Evolutionary conservation across 345 rosid genomes (phyloP), one percentile per base, ranked within the genome.

Genomic region (Draba incana): DNA sequence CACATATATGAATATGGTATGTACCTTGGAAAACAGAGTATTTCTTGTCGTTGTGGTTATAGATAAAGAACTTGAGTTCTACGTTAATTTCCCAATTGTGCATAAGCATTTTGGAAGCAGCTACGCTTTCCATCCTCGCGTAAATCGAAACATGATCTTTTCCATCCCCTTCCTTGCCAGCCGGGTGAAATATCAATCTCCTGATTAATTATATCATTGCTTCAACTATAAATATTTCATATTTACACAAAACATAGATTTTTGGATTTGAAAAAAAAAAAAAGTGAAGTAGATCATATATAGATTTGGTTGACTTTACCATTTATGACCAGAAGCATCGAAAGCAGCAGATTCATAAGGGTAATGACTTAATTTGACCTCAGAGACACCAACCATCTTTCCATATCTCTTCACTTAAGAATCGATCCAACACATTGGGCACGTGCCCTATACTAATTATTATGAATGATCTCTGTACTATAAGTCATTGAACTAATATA

Each of bases 31-130:
- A 37, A 50, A 9, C 11, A 4, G 23, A 49, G 35, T 50, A 64
- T 39, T 35, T 64, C 14, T 64, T 64, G 9, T 12, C 2, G 23
- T 23, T 35, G 10, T 64, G 49, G 38, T 64, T 50, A 43, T 64
- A 39, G 38, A 64, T 25, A 11, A 64, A 64, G 57, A 64, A 49
- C 25, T 50, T 64, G 58, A 64, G 69, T 37, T 64, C 58, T 13
- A 38, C 58, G 7, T 50, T 25, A 50, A 64, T 4, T 15, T 64
- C 69, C 58, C 58, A 64, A 64, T 48, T 37, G 3, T 64, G 16
- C 66, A 61, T 47, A 63, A 49, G 57, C 68, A 64, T 60, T 24
- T 44, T 52, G n/a, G 65, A 64, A 49, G 45, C 46, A 24, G 33
- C 37, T 13, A n/a, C 10, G 3, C 38, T 15, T n/a, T 64, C 58